phyloP scores from a whole-genome alignment of 176 grass and related monocot genomes.

The Aegilops speltoides region DNA sequence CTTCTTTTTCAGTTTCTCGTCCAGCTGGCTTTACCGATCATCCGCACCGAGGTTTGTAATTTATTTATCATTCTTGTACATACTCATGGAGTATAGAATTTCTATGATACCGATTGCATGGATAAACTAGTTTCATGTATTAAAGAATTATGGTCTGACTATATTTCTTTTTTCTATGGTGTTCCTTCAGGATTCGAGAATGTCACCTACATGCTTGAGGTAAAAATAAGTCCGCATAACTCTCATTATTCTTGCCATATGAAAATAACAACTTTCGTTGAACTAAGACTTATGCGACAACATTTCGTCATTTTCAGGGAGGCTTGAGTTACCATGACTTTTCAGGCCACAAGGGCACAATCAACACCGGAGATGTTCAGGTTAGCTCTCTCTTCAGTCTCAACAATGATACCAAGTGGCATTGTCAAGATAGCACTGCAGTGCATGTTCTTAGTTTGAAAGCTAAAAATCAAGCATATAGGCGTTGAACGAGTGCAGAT shows the following conservation, averaged over 20 bases:
- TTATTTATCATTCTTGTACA: conserved; percentile 37
- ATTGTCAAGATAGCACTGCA: not conserved
- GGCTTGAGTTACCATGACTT: conserved; percentile 74
- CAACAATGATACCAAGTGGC: no score
- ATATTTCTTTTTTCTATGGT: not conserved
- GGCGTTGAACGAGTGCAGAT: not conserved
- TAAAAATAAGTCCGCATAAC: conserved; percentile 8
- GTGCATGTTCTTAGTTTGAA: not conserved
- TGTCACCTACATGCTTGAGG: conserved; percentile 84
- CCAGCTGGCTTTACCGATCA: conserved; percentile 73
- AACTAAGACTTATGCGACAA: not conserved
- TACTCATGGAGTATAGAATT: no score
- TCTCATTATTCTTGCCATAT: not conserved
- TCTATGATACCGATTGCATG: conserved; percentile 21
- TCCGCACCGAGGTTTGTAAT: conserved; percentile 65
- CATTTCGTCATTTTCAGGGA: conserved; percentile 39
- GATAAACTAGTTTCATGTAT: no score
- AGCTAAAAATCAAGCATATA: not conserved
- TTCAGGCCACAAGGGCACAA: conserved; percentile 85
- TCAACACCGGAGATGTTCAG: conserved; percentile 78
- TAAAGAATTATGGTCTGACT: not conserved
- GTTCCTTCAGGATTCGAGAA: conserved; percentile 63
- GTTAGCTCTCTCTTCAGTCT: conserved; percentile 39
- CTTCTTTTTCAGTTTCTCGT: conserved; percentile 47
- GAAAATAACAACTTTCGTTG: not conserved